Evolutionary conservation across 2,329 filamentous ascomycete genomes (phyloP).

Genomic region (Ophiocordyceps camponoti-rufipedis): DNA sequence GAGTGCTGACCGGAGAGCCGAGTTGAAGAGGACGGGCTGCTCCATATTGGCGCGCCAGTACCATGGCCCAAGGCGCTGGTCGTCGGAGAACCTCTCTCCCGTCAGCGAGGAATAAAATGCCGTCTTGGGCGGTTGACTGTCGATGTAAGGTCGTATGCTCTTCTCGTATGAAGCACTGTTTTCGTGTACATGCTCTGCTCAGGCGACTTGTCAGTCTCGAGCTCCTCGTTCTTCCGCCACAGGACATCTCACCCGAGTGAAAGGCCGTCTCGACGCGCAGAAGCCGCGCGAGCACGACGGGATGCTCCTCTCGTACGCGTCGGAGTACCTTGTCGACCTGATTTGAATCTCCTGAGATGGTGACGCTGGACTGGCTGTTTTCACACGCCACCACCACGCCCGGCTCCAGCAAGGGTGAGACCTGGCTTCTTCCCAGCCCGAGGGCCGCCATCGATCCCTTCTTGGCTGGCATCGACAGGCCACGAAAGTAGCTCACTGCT

Average conservation of each 20-base stretch:
- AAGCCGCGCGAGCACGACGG: too few species aligned
- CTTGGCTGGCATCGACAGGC: slow-evolving; percentile 2
- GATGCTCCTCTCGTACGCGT: too few species aligned
- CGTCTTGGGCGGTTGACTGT: background rate
- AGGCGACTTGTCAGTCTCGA: too few species aligned
- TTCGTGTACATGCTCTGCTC: too few species aligned
- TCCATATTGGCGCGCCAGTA: background rate
- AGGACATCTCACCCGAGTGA: too few species aligned
- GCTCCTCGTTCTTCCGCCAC: too few species aligned
- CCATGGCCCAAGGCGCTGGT: background rate
- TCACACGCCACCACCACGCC: background rate
- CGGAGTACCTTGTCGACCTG: too few species aligned
- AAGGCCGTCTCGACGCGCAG: too few species aligned
- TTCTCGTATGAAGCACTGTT: too few species aligned
- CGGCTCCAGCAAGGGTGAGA: background rate
- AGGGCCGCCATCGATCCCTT: background rate
- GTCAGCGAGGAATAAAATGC: background rate
- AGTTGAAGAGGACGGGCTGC: background rate
- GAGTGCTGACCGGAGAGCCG: background rate
- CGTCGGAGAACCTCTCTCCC: background rate
- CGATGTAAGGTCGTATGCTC: background rate
- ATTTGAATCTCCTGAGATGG: background rate
- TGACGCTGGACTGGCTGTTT: background rate
- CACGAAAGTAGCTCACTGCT: slow-evolving; percentile 28
- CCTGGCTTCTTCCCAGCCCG: background rate